phyloP scores from a whole-genome alignment of 345 rosid genomes.

The Capsella bursapastoris region DNA sequence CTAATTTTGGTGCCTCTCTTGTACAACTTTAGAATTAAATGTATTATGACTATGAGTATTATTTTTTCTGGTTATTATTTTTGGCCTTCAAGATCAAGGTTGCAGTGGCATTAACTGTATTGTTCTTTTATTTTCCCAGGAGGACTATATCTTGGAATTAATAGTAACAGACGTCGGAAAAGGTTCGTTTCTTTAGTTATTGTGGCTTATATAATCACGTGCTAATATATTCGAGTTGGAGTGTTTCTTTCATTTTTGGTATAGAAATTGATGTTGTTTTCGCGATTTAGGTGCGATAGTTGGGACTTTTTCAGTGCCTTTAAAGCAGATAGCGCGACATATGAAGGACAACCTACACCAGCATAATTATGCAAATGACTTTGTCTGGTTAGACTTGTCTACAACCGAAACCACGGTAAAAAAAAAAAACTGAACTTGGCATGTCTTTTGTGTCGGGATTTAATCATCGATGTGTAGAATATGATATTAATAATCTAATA shows the following conservation, averaged over 20 bases:
- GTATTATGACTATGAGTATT: conserved; percentile 1
- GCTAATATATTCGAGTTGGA: conserved; percentile 9
- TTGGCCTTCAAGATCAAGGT: conserved; percentile 32
- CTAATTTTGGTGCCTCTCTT: conserved; percentile 25
- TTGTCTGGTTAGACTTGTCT: conserved; percentile 72
- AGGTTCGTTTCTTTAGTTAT: conserved; percentile 50
- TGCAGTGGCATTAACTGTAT: not conserved
- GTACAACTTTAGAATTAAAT: conserved; percentile 19
- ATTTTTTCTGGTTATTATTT: conserved; percentile 11
- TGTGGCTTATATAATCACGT: conserved; percentile 5
- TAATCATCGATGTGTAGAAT: conserved; percentile 15
- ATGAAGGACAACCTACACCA: conserved; percentile 50
- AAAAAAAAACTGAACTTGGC: conserved; percentile 24
- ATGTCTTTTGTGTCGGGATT: conserved; percentile 5
- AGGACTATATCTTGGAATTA: conserved; percentile 64
- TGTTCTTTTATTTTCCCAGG: conserved; percentile 55
- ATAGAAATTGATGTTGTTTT: conserved; percentile 20
- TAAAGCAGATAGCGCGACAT: conserved; percentile 62
- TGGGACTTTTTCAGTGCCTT: conserved; percentile 76
- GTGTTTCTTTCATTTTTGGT: conserved; percentile 15
- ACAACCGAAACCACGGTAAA: conserved; percentile 59
- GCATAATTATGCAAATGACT: conserved; percentile 55
- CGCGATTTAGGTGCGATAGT: conserved; percentile 65
- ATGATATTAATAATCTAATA: conserved; percentile 1
- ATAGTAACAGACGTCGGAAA: conserved; percentile 71